Evolutionary conservation across 2,329 filamentous ascomycete genomes (phyloP).

Genomic region (Epichloe baconii): DNA sequence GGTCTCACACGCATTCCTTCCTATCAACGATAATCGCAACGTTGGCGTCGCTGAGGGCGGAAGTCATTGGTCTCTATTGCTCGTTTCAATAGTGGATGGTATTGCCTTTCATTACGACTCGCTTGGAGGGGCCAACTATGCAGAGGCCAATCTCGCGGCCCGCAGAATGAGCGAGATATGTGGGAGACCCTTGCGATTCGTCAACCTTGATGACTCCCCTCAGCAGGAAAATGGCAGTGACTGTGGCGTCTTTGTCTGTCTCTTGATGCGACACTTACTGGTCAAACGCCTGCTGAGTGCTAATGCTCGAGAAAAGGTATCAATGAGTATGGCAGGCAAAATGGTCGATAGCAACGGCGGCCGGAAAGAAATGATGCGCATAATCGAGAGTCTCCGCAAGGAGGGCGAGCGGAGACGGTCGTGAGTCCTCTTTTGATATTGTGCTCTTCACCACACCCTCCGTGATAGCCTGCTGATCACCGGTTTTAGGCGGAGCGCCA

Average conservation of each 20-base stretch:
- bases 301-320: conserved; percentile 73
- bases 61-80: conserved; percentile 85
- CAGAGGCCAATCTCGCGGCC: conserved; percentile 57
- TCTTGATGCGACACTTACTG: conserved; percentile 88
- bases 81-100: conserved; percentile 78
- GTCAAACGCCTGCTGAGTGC: conserved; percentile 70
- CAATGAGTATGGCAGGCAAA: conserved; percentile 83
- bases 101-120: conserved; percentile 97
- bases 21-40: conserved; percentile 79
- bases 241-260: conserved; percentile 91
- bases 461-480: background rate
- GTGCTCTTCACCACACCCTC: background rate
- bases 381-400: conserved; percentile 75
- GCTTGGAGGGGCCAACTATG: conserved; percentile 59
- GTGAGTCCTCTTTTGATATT: conserved; percentile 35
- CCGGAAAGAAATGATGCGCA: conserved; percentile 80
- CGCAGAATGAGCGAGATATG: conserved; percentile 59
- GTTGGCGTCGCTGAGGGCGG: conserved; percentile 72
- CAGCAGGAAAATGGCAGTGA: conserved; percentile 88
- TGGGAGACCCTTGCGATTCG: conserved; percentile 54
- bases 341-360: conserved; percentile 68
- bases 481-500: conserved; percentile 21
- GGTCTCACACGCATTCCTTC: conserved; percentile 88
- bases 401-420: conserved; percentile 76
- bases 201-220: conserved; percentile 69